phyloP scores from a whole-genome alignment of 2,329 filamentous ascomycete genomes.

The Arthrobotrys megalospora region DNA sequence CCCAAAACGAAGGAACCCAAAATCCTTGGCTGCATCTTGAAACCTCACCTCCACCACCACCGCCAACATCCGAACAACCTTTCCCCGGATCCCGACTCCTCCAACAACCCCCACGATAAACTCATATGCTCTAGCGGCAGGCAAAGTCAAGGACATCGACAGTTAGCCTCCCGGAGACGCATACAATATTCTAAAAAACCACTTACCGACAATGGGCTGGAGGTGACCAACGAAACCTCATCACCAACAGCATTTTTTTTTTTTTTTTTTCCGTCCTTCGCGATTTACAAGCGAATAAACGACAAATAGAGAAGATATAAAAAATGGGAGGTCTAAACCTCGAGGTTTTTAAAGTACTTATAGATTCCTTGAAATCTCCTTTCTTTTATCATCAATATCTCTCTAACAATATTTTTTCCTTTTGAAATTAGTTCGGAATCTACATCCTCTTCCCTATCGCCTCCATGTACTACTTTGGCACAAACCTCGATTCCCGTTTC shows the following conservation, averaged over 20 bases:
- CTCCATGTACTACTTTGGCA: conserved; percentile 99
- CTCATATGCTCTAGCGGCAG: not conserved
- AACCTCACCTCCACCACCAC: conserved; percentile 15
- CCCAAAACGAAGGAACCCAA: not conserved
- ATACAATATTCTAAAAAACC: not conserved
- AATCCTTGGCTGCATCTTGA: not conserved
- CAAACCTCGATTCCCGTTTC: conserved; percentile 95
- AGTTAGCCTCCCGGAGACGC: not conserved
- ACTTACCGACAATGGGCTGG: conserved; percentile 37
- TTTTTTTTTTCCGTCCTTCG: conserved; percentile 3
- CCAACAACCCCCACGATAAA: not conserved
- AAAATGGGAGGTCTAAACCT: conserved; percentile 86
- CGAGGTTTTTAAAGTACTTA: conserved; percentile 96
- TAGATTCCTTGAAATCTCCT: too few relatives aligned
- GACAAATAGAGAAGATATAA: conserved; percentile 4
- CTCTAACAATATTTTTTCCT: conserved; percentile 29
- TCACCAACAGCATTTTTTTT: too few relatives aligned
- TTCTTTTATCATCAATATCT: too few relatives aligned
- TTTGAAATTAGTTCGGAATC: conserved; percentile 80
- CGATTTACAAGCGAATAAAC: not conserved
- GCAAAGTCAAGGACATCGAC: not conserved
- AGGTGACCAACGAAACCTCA: conserved; percentile 19
- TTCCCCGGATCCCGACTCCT: not conserved
- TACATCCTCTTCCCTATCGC: conserved; percentile 99
- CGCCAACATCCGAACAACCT: conserved; percentile 20